Evolutionary conservation across 129 eudicot species (phyloP), one percentile per base, ranked within the genome.

Genomic region (Glebionis coronaria): DNA sequence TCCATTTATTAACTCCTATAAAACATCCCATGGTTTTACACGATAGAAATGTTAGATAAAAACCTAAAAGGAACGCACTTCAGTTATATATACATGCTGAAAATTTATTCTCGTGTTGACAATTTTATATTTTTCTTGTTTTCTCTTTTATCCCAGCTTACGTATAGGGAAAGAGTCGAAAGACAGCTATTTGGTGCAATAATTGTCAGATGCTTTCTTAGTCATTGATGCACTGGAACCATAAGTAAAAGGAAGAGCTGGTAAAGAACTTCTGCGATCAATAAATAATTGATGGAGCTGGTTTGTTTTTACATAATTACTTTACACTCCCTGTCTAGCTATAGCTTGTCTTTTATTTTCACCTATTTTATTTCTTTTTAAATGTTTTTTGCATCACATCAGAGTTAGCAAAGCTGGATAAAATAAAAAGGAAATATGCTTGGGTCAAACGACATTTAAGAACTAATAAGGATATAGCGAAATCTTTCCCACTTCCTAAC

Each of bases 171-270:
- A n/a, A 80, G 99, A 89, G 83, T 82, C 90, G 0, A 97, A 94
- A 66, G 97, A 89, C 65, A 73, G 75, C 69, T 89, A 76, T 87
- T 81, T 94, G 73, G 78, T 94, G 63, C 97, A 89, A 78, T 97
- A 86, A 67, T 69, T 94, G 67, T 84, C 99, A 63, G 97, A 94
- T 81, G 97, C 99, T 60, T 94, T 97, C 68, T 82, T 87, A 60
- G 99, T 94, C 65, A 97, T 94, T 81, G 97, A 94, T 83, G 97
- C 97, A 65, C 65, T 94, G 79, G 99, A 94, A 78, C 97, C 99
- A 70, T 94, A 95, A 31, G 99, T 89, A n/a, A 16, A 83, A 97
- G 56, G 99, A 94, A 78, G 99, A 94, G 66, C 60, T 94, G 70
- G 97, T 94, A 3, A 89, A 94, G 70, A 94, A 81, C 40, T 89